Conservation (phyloP, 805 yeast genomes). For the Candida gorgasii region DNA sequence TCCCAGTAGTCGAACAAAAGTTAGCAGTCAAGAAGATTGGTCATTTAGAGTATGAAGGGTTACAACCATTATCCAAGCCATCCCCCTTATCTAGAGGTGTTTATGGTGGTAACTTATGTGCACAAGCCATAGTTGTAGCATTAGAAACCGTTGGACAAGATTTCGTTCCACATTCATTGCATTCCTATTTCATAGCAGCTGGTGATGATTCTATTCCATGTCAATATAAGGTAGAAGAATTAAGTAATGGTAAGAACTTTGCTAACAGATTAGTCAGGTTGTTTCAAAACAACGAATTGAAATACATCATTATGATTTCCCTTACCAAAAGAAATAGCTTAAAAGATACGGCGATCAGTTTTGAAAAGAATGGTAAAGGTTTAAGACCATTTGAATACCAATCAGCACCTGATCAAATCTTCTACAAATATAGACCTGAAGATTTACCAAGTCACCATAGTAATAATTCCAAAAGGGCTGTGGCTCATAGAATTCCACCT, state of each 20-base stretch:
- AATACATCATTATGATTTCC: slow-evolving; percentile 36
- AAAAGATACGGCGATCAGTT: slow-evolving; percentile 15
- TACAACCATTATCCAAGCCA: slow-evolving; percentile 32
- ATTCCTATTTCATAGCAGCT: slow-evolving; percentile 40
- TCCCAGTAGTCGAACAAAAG: slow-evolving; percentile 8
- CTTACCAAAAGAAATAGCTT: slow-evolving; percentile 33
- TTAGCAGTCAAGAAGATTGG: slow-evolving; percentile 13
- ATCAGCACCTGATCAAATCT: slow-evolving; percentile 23
- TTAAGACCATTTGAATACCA: slow-evolving; percentile 35
- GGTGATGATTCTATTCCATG: slow-evolving; percentile 32
- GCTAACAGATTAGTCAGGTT: slow-evolving; percentile 35
- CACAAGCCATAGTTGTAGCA: slow-evolving; percentile 40
- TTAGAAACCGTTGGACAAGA: slow-evolving; percentile 27
- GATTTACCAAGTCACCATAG: slow-evolving; percentile 20
- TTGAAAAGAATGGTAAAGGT: slow-evolving; percentile 22
- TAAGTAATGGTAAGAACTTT: slow-evolving; percentile 37
- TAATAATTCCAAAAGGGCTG: slow-evolving; percentile 10
- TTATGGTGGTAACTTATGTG: slow-evolving; percentile 43
- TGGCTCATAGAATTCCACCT: slow-evolving; percentile 31
- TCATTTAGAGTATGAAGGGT: slow-evolving; percentile 21
- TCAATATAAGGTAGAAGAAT: slow-evolving; percentile 33
- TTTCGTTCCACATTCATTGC: slow-evolving; percentile 43
- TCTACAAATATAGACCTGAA: slow-evolving; percentile 23
- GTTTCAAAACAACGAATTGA: slow-evolving; percentile 29
- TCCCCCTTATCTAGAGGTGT: slow-evolving; percentile 35